phyloP scores from a whole-genome alignment of 331 rosid genomes.

The Acacia pycnantha region DNA sequence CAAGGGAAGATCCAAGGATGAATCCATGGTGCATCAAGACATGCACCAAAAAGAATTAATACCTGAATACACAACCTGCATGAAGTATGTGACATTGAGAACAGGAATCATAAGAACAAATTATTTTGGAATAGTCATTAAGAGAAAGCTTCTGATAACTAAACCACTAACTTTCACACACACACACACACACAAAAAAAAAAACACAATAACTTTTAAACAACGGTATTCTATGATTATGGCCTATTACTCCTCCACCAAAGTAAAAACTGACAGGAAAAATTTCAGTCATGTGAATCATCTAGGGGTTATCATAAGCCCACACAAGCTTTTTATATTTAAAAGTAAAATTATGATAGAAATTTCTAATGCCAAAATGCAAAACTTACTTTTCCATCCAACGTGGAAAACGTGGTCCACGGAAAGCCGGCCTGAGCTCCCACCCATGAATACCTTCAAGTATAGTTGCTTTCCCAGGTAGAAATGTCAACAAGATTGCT shows the following conservation, averaged over 20 bases:
- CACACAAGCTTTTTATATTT: not conserved
- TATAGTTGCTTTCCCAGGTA: slow-evolving; percentile 77
- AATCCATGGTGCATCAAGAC: not conserved
- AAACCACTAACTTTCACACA: not conserved
- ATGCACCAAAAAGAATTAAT: not conserved
- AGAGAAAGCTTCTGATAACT: not conserved
- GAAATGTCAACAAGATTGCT: slow-evolving; percentile 64
- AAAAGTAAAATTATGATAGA: not conserved
- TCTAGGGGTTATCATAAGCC: not conserved
- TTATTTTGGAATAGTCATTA: not conserved
- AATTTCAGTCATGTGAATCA: not conserved
- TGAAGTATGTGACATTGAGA: not conserved
- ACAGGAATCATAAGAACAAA: not conserved
- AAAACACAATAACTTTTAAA: not conserved
- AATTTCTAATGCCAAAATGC: not conserved
- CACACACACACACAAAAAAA: too few relatives aligned
- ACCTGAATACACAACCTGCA: not conserved
- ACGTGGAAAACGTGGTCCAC: slow-evolving; percentile 89
- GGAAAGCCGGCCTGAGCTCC: slow-evolving; percentile 92
- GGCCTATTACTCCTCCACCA: not conserved
- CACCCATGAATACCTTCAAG: slow-evolving; percentile 97
- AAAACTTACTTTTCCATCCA: slow-evolving; percentile 92
- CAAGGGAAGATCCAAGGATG: not conserved
- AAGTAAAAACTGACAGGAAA: not conserved
- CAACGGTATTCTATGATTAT: not conserved